Base-by-base conservation (phyloP, 2,329 filamentous ascomycete genomes). In the Fusarium sp. region DNA sequence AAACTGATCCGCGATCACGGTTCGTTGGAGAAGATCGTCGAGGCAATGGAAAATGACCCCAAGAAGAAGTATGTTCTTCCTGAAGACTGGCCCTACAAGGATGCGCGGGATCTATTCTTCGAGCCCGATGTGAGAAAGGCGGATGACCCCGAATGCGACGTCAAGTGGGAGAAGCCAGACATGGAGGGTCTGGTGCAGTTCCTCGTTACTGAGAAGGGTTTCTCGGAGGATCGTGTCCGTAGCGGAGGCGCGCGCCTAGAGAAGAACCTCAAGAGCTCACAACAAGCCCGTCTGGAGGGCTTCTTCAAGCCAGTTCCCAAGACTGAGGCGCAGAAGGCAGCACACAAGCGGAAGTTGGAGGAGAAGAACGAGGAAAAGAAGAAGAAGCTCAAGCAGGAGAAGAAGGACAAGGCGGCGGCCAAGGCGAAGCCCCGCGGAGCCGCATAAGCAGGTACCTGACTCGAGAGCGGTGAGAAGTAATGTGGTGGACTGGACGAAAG, bases 101-200 rank as follows among this genome's bases (percentile, higher is more conserved):
- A 99, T 79, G 97, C 96, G 9, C 93, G 97, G 45, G 91, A 95
- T 20, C 90, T 99, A 31, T 98, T 99, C 86, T 92, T 97, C 80
- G 88, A 96, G 77, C 96, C 96, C 0, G 95, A 98, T 77, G 96
- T 99, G 29, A 92, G 93, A 38, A 82, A 89, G 52, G 95, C 96
- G 27, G 93, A 97, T 76, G 90, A 97, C 78, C 91, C 93, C 1
- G 91, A 94, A 14, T 98, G 95, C 83, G 95, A 99, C 81, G 98
- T 98, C 87, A 98, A 98, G 84, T 99, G 97, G 96, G 95, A 98
- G 52, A 92, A 92, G 69, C 96, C 96, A 5, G 95, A 99, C 78
- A 87, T 96, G 2, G 95, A 98, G 3, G 96, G 94, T 0, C 89
- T 99, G 0, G 90, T 99, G 72, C 90, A 96, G 77, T 99, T 94